phyloP scores from a whole-genome alignment of 805 yeast genomes.

The Wickerhamomyces canadensis region DNA sequence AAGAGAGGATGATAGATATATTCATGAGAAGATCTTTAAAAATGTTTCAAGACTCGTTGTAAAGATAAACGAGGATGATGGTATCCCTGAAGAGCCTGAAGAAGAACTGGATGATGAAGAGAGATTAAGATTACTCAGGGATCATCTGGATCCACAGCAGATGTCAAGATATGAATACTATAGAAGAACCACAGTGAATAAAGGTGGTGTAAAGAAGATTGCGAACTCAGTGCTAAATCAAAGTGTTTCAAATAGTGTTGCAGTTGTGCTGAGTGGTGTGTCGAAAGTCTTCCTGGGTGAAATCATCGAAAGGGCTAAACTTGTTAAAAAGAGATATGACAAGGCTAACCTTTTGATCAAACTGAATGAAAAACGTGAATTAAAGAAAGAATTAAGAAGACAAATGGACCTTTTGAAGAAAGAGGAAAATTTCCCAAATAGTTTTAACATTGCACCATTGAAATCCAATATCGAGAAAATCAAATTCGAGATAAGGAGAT shows the following conservation, averaged over 20 bases:
- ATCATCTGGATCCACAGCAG: slow-evolving; percentile 75
- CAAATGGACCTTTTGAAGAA: slow-evolving; percentile 34
- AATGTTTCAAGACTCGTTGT: slow-evolving; percentile 8
- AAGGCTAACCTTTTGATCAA: slow-evolving; percentile 31
- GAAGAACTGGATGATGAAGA: slow-evolving; percentile 46
- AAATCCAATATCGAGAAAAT: slow-evolving; percentile 18
- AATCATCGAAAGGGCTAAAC: slow-evolving; percentile 74
- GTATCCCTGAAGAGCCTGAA: slow-evolving; percentile 19
- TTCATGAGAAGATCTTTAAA: slow-evolving; percentile 12
- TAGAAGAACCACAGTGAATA: slow-evolving; percentile 69
- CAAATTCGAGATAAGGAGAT: slow-evolving; percentile 22
- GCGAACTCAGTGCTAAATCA: slow-evolving; percentile 78
- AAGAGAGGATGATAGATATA: slow-evolving; percentile 17
- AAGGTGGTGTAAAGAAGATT: slow-evolving; percentile 71
- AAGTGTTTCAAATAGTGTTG: slow-evolving; percentile 70
- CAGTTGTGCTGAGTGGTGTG: slow-evolving; percentile 78
- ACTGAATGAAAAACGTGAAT: slow-evolving; percentile 36
- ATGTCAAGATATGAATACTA: slow-evolving; percentile 83
- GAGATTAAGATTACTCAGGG: slow-evolving; percentile 54
- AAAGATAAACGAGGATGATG: slow-evolving; percentile 22
- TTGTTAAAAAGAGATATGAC: slow-evolving; percentile 54
- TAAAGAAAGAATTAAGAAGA: slow-evolving; percentile 27
- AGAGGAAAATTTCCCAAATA: slow-evolving; percentile 13
- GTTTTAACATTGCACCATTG: slow-evolving; percentile 5
- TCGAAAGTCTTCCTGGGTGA: slow-evolving; percentile 91